Evolutionary conservation across 768 basidiomycete genomes (phyloP), one percentile per base, ranked within the genome.

Genomic region (Agrocybe praecox): DNA sequence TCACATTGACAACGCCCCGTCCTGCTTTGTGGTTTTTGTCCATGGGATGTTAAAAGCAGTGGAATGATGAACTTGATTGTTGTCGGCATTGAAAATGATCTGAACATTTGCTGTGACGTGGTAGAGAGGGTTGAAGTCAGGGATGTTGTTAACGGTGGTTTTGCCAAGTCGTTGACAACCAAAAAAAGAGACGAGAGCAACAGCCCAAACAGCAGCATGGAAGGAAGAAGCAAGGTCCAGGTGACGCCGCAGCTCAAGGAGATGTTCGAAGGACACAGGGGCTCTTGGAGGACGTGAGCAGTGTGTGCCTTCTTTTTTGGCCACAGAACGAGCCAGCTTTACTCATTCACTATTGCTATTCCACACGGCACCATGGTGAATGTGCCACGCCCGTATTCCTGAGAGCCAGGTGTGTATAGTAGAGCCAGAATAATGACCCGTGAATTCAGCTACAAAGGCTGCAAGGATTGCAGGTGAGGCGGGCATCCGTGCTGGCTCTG

Each of bases 161-260:
- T 76, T 69, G 0, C 74, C 69, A 0, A 75, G 57, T 1, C 65
- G 53, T 17, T 71, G 66, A 46, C 71, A 72, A 2, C 64, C 60
- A 69, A 70, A 77, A 52, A 78, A 80, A 4, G 75, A 68, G 0
- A 62, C 51, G 3, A 55, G 54, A 0, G 76, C 76, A 1, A 66
- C 50, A 0, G 74, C 73, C 59, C 62, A 74, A 1, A 75, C 65
- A 0, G 74, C 69, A 2, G 67, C 61, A 45, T 76, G 68, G 10
- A 67, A 62, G 1, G 59, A 26, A 18, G 22, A 36, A 6, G 46
- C n/a, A 10, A 61, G 32, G 23, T 59, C 49, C 0, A 64, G 53
- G 12, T 57, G 55, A 2, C 22, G 1, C 9, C 40, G 51, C 0
- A 64, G 26, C 6, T 59, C 60, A 19, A 52, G 33, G n/a, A 64